Percentiles rank a stretch among this genome's conserved stretches.
Conservation (phyloP, 2,329 filamentous ascomycete species). For the Epicoccum sorghinum region DNA sequence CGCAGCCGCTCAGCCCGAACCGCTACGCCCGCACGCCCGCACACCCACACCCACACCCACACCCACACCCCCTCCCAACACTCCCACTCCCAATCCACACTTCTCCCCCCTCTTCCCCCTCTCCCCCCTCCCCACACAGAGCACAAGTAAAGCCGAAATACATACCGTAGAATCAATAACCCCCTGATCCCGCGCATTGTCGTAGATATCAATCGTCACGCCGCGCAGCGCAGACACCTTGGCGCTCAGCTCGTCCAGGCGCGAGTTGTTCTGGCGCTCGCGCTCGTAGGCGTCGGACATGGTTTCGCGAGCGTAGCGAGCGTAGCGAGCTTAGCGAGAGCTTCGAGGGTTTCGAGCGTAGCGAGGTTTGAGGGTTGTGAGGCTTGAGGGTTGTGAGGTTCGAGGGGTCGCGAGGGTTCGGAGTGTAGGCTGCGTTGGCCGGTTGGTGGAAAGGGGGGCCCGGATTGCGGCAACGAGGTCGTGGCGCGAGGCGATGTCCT, state of each 20-base stretch:
- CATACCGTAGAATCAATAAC: constrained; percentile 78
- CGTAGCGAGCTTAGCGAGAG: background rate
- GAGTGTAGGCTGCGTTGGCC: too few species aligned
- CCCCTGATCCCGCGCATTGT: constrained; percentile 86
- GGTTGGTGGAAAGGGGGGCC: too few species aligned
- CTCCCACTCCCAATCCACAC: background rate
- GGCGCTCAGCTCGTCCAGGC: constrained; percentile 84
- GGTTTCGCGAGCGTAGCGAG: constrained; percentile 10
- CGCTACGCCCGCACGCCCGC: too few species aligned
- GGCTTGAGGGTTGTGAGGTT: background rate
- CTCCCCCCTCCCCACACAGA: background rate
- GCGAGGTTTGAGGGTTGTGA: background rate
- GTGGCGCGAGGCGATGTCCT: too few species aligned
- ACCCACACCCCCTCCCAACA: background rate
- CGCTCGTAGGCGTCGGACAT: constrained; percentile 66
- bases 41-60: background rate
- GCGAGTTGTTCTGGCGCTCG: constrained; percentile 88
- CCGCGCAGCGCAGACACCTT: constrained; percentile 92
- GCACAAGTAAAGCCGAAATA: constrained; percentile 59
- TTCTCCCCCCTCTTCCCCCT: background rate
- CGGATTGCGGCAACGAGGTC: too few species aligned
- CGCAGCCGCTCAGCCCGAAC: too few species aligned
- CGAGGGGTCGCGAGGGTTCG: too few species aligned
- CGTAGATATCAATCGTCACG: constrained; percentile 97
- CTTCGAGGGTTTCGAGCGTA: background rate